Base-by-base conservation (phyloP, 2,329 filamentous ascomycete species). In the Diatrype stigma region DNA sequence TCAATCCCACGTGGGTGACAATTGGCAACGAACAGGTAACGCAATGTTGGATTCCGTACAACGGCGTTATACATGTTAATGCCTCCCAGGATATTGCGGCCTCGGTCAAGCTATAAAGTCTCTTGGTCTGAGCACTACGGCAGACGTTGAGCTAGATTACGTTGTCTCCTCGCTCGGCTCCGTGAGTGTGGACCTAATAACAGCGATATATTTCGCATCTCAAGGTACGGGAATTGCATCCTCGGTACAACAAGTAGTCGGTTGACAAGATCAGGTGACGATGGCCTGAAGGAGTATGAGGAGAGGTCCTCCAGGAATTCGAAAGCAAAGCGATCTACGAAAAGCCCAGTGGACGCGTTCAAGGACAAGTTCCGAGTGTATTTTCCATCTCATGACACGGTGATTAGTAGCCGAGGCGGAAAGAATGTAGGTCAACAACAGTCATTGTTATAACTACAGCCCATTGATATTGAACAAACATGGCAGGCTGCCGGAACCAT, bases 91-190 rank as follows among this genome's bases (percentile, higher is more conserved):
- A 17, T 86, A 91, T 52, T 84, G 83, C 53, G 88, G 90, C 2
- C 77, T 97, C 21, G 85, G 85, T 1, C 77, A 74, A 45, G 82
- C 86, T 42, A 78, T 97, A 34, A 73, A 71, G 50, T 68, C 76
- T 10, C 76, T 96, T 16, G 82, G 85, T 1, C 72, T 93, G 42
- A 67, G 71, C 50, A 81, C 80, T 3, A 65, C 73, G 2, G 67
- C 72, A 6, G 70, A 76, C 2, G 60, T 93, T 14, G 78, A 88
- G 48, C 67, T 96, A 34, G 90, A 96, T 67, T 87, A 88, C 56
- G 77, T 91, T 50, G 85, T 86, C 22, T 90, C 93, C 1, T 96
- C 93, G 0, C 71, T 97, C 5, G 94, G 93, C 17, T 83, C 83
- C 8, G 65, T 97, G 40, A 90, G 84, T 48, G 75, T 80, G 40